phyloP scores from a whole-genome alignment of 2,329 filamentous ascomycete genomes.

The Aspergillus tanneri region DNA sequence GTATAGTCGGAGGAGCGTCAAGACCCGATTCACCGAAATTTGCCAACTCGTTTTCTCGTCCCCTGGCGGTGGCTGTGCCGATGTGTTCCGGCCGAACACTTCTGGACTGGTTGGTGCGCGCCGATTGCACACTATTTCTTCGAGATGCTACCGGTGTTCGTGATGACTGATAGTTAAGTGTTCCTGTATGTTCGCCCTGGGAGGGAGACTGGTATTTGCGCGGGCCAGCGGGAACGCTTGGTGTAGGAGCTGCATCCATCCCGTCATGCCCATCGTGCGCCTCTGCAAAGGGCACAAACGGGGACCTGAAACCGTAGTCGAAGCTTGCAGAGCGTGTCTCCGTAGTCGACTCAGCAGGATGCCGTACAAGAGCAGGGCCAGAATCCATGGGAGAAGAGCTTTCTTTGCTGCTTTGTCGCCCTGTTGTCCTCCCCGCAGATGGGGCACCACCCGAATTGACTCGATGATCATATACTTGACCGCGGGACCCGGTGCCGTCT shows the following conservation, averaged over 20 bases:
- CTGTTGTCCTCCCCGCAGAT: conserved; percentile 31
- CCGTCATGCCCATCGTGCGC: conserved; percentile 38
- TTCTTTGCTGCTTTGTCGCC: conserved; percentile 67
- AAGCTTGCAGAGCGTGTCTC: conserved; percentile 48
- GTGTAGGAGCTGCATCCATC: conserved; percentile 80
- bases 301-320: conserved; percentile 42
- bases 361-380: conserved; percentile 47
- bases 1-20: conserved; percentile 42
- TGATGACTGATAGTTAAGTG: conserved; percentile 24
- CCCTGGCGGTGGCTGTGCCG: conserved; percentile 36
- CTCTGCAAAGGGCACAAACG: conserved; percentile 25
- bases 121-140: conserved; percentile 46
- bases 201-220: conserved; percentile 54
- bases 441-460: conserved; percentile 21
- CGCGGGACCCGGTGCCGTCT: conserved; percentile 41
- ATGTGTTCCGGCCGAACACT: conserved; percentile 42
- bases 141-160: conserved; percentile 38
- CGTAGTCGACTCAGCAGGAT: conserved; percentile 30
- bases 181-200: conserved; percentile 31
- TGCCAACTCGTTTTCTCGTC: conserved; percentile 32
- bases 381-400: conserved; percentile 76
- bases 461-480: conserved; percentile 36
- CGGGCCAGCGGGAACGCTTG: conserved; percentile 78
- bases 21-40: conserved; percentile 27
- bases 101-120: conserved; percentile 37